A percentile compares a stretch with the other conserved stretches of the same genome.
Conservation (phyloP, 441 rosid species). For the Aleurites moluccanus region DNA sequence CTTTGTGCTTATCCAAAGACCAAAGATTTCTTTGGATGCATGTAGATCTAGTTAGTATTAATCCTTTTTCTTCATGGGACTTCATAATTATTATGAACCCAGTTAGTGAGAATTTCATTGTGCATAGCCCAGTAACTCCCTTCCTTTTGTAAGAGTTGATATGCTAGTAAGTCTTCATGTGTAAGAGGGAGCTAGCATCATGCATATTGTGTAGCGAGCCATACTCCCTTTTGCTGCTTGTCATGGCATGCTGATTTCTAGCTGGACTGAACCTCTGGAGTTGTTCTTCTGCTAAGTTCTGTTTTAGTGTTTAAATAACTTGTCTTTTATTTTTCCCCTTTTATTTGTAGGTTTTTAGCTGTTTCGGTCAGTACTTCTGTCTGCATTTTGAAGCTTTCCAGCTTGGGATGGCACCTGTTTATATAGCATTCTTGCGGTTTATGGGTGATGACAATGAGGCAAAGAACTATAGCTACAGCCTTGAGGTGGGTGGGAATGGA, state of each 20-base stretch:
- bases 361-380: conserved; percentile 73
- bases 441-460: conserved; percentile 78
- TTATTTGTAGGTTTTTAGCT: conserved; percentile 59
- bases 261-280: background rate
- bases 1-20: too few relatives aligned
- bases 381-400: conserved; percentile 74
- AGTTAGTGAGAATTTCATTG: background rate
- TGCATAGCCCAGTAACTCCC: background rate
- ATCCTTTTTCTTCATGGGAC: background rate
- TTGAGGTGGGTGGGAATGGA: conserved; percentile 76
- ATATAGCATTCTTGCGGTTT: conserved; percentile 67
- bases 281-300: background rate
- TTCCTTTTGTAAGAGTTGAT: background rate
- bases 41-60: background rate
- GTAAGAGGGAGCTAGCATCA: too few relatives aligned
- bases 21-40: background rate
- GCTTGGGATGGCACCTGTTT: conserved; percentile 72
- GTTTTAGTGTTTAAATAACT: background rate
- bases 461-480: conserved; percentile 67
- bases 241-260: background rate
- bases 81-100: background rate
- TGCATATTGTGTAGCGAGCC: background rate
- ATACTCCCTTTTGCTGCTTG: background rate
- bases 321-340: background rate
- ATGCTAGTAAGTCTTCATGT: too few relatives aligned